Evolutionary conservation across 2,329 filamentous ascomycete genomes (phyloP).

Genomic region (Neofusicoccum parvum): DNA sequence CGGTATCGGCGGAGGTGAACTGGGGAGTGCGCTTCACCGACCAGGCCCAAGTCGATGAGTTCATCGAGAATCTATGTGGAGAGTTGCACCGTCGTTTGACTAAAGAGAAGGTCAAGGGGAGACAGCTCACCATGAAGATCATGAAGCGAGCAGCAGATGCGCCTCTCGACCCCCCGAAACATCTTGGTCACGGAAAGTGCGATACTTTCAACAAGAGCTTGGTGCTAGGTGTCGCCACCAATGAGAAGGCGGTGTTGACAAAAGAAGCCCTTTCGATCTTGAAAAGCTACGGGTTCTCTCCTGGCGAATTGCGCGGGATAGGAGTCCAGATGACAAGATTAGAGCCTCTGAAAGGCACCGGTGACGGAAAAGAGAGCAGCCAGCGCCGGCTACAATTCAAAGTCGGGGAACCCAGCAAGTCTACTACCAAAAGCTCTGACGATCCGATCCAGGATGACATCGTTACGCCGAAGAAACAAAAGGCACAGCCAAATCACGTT

Average conservation of each 20-base stretch:
- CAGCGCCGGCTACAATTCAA: slow-evolving; percentile 79
- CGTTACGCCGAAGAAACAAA: slow-evolving; percentile 41
- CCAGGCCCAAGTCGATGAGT: slow-evolving; percentile 91
- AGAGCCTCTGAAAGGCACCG: slow-evolving; percentile 69
- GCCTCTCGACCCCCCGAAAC: slow-evolving; percentile 87
- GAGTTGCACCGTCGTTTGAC: slow-evolving; percentile 80
- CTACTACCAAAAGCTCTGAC: slow-evolving; percentile 28
- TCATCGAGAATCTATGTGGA: slow-evolving; percentile 79
- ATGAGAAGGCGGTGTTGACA: slow-evolving; percentile 68
- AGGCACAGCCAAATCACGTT: slow-evolving; percentile 35
- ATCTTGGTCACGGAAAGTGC: slow-evolving; percentile 92
- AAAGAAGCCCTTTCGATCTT: slow-evolving; percentile 86
- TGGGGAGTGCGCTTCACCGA: slow-evolving; percentile 96
- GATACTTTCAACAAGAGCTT: slow-evolving; percentile 91
- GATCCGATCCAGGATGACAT: slow-evolving; percentile 52
- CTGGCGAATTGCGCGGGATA: slow-evolving; percentile 89
- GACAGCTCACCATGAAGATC: slow-evolving; percentile 88
- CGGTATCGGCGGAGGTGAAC: slow-evolving; percentile 94
- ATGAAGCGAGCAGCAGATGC: slow-evolving; percentile 87
- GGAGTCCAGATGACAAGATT: slow-evolving; percentile 94
- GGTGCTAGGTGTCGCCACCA: slow-evolving; percentile 80
- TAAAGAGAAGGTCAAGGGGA: slow-evolving; percentile 83
- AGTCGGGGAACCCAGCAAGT: slow-evolving; percentile 34
- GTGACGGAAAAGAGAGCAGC: slow-evolving; percentile 67
- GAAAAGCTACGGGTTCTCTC: slow-evolving; percentile 78